These are phyloP conservation scores for Globisporangium camurandrum DNA, from an alignment of 352 stramenopile genomes.

Conservation along the genomic window DNA sequence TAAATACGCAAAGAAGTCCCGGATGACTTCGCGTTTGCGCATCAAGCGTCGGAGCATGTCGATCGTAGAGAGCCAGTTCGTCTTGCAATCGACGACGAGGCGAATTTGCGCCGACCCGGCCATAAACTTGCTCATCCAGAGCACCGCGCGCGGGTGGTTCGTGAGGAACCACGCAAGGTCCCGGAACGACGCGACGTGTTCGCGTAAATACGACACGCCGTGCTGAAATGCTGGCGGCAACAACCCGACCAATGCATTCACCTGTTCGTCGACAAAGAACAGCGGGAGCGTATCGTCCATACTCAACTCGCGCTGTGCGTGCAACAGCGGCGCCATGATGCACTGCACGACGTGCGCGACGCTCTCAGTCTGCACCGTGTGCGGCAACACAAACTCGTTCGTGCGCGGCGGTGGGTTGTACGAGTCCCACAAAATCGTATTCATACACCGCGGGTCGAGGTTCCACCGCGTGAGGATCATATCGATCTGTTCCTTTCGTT, in stretches of 20 bases:
- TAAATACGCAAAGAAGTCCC: slow-evolving; percentile 35
- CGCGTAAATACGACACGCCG: slow-evolving; percentile 25
- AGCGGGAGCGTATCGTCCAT: slow-evolving; percentile 26
- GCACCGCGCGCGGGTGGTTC: slow-evolving; percentile 31
- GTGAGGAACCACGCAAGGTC: slow-evolving; percentile 37
- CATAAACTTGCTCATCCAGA: slow-evolving; percentile 32
- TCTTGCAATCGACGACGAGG: slow-evolving; percentile 32
- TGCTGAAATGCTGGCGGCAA: slow-evolving; percentile 26
- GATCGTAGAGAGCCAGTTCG: slow-evolving; percentile 36
- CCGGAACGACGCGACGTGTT: slow-evolving; percentile 29
- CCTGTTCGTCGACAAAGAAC: slow-evolving; percentile 36
- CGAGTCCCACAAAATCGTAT: slow-evolving; percentile 39
- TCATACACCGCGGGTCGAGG: slow-evolving; percentile 35
- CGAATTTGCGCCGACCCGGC: slow-evolving; percentile 24
- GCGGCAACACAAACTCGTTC: slow-evolving; percentile 20
- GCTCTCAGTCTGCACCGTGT: slow-evolving; percentile 30
- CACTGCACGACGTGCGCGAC: slow-evolving; percentile 35
- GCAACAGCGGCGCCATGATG: slow-evolving; percentile 33
- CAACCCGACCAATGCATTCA: slow-evolving; percentile 27
- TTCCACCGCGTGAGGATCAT: slow-evolving; percentile 36
- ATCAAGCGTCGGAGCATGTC: slow-evolving; percentile 41
- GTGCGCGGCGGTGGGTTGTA: slow-evolving; percentile 14
- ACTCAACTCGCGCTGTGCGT: slow-evolving; percentile 21
- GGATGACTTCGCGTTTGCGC: slow-evolving; percentile 31
- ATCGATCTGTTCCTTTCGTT: slow-evolving; percentile 33